Base-by-base conservation (phyloP, 345 rosid genomes). In the Balakata baccata region DNA sequence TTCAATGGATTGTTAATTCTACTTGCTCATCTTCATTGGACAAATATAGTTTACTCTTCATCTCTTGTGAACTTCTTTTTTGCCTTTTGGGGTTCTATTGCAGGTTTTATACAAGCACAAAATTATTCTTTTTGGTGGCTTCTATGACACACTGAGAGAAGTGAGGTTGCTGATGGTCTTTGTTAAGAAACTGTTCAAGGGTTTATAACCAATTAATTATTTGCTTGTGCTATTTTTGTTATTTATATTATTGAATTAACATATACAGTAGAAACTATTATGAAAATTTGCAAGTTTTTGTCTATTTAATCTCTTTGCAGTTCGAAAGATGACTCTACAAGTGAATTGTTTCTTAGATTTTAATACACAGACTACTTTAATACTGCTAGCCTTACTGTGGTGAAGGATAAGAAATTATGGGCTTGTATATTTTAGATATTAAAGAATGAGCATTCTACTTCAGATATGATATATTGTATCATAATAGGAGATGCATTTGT, bases 111-210 rank as follows among this genome's bases (percentile, higher is more conserved):
- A 94, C 85, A 92, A 94, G 89, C 97, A 92, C 87, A 92, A 94
- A 86, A 87, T 94, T 75, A 81, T 94, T 70, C 78, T 90, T 78
- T 94, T 94, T 75, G 98, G 98, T 70, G 98, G 98, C 84, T 94
- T 94, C 86, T 94, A 94, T 73, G 97, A 94, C 76, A 94, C 98
- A 60, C 95, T 94, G 49, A 88, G 98, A 82, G 98, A 94, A 94
- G 97, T 94, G 84, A 94, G 98, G 98, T 94, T 84, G 92, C 82
- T 84, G 65, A 76, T 54, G 14, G 67, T 76, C 66, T 66, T 79
- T 13, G 25, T 29, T 45, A 52, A 9, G 64, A 59, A 57, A 62
- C 38, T 61, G 11, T 34, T 72, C 11, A 49, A 71, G 23, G 38
- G 41, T 73, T 68, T 58, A 52, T 64, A 69, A 18, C 17, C 54